phyloP scores from a whole-genome alignment of 192 early-diverging fungal species.

The Chytriomyces hyalinus region DNA sequence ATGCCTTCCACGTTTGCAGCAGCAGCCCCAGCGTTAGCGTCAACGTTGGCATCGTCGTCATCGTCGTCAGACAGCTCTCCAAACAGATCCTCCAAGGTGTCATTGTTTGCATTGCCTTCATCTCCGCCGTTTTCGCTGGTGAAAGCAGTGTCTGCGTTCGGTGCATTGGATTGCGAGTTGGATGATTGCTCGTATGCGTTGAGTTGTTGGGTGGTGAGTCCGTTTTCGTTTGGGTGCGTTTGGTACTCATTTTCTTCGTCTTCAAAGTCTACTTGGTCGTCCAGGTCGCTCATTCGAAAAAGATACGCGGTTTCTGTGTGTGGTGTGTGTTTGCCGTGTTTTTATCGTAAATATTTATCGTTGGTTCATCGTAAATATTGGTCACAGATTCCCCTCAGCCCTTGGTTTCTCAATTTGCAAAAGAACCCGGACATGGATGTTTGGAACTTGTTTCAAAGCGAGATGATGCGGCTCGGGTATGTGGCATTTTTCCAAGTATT shows the following conservation, averaged over 20 bases:
- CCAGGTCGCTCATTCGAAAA: not conserved
- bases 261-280: not conserved
- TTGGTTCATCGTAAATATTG: not conserved
- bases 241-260: not conserved
- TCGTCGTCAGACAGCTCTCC: slow-evolving; percentile 3
- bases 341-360: not conserved
- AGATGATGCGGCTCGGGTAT: not conserved
- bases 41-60: not conserved
- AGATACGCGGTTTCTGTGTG: not conserved
- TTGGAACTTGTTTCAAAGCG: not conserved
- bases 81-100: not conserved
- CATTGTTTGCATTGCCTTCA: not conserved
- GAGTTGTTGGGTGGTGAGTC: not conserved
- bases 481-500: not conserved
- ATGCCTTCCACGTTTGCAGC: not conserved
- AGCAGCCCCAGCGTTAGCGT: not conserved
- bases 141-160: not conserved
- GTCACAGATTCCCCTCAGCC: not conserved
- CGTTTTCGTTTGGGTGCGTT: not conserved
- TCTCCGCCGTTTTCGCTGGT: not conserved
- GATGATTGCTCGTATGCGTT: not conserved
- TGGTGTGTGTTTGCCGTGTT: no score
- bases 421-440: not conserved
- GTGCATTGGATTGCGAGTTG: not conserved
- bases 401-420: not conserved